phyloP scores from a whole-genome alignment of 495 filamentous ascomycete species.

The Neurospora sp. region DNA sequence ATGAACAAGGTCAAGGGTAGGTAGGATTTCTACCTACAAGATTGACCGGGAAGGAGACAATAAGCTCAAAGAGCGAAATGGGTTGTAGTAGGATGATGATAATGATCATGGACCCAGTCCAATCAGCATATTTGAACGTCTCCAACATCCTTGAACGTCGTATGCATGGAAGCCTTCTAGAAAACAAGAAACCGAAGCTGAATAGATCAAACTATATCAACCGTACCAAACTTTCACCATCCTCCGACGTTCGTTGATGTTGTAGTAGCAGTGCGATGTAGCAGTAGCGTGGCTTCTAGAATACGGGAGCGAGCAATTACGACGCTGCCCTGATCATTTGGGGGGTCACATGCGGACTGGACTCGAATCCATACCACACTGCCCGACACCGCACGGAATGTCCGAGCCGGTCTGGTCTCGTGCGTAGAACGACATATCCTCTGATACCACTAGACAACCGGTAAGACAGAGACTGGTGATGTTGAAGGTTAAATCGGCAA shows the following conservation, averaged over 20 bases:
- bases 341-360: background rate
- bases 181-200: background rate
- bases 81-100: background rate
- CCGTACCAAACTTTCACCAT: background rate
- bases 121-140: background rate
- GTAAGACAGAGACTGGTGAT: background rate
- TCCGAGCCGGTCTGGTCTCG: background rate
- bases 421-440: background rate
- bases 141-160: background rate
- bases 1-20: no score
- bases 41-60: background rate
- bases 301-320: background rate
- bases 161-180: background rate
- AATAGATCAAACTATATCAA: background rate
- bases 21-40: background rate
- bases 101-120: background rate
- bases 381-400: background rate
- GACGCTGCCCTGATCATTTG: background rate
- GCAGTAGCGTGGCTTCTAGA: background rate
- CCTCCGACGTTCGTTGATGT: background rate
- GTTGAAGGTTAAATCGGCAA: background rate
- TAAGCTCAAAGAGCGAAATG: background rate
- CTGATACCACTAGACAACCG: background rate
- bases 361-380: background rate
- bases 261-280: background rate